Percentiles rank a stretch among this genome's conserved stretches.
phyloP scores from a whole-genome alignment of 1,139 yeast genomes.

The Zhuliangozyma parablackwelliae region DNA sequence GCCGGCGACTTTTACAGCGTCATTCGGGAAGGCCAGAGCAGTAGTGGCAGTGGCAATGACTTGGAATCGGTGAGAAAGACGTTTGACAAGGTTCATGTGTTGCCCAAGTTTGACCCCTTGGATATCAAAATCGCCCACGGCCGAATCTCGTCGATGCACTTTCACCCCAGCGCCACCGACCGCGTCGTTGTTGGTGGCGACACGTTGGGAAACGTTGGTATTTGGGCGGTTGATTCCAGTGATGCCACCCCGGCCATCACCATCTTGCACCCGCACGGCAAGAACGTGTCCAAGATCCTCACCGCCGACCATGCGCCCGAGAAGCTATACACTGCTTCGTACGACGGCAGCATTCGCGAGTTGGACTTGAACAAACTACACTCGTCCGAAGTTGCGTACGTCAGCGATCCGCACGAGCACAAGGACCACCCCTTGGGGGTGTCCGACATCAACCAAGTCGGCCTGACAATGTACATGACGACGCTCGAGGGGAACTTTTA shows the following conservation, averaged over 20 bases:
- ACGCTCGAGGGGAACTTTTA: conserved; percentile 79
- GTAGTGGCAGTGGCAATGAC: conserved; percentile 24
- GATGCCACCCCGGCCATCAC: conserved; percentile 49
- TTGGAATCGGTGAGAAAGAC: conserved; percentile 47
- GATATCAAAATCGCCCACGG: conserved; percentile 69
- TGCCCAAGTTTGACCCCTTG: conserved; percentile 58
- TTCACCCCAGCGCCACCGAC: conserved; percentile 68
- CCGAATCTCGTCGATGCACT: conserved; percentile 66
- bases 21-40: conserved; percentile 25
- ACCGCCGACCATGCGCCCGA: conserved; percentile 49
- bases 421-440: conserved; percentile 44
- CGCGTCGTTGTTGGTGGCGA: conserved; percentile 81
- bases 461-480: conserved; percentile 56
- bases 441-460: conserved; percentile 52
- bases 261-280: conserved; percentile 71
- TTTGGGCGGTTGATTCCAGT: conserved; percentile 71
- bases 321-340: conserved; percentile 65
- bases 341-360: conserved; percentile 79
- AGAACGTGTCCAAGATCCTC: conserved; percentile 61
- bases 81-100: conserved; percentile 47
- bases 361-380: conserved; percentile 61
- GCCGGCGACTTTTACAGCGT: conserved; percentile 76
- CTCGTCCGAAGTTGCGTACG: conserved; percentile 53
- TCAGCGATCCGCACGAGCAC: conserved; percentile 47
- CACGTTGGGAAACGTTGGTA: conserved; percentile 74